Percentiles rank a stretch among this genome's conserved stretches.
These are phyloP conservation scores for Aegilops bicornis DNA, from an alignment of 176 grass and related monocot species.

Conservation along the genomic window DNA sequence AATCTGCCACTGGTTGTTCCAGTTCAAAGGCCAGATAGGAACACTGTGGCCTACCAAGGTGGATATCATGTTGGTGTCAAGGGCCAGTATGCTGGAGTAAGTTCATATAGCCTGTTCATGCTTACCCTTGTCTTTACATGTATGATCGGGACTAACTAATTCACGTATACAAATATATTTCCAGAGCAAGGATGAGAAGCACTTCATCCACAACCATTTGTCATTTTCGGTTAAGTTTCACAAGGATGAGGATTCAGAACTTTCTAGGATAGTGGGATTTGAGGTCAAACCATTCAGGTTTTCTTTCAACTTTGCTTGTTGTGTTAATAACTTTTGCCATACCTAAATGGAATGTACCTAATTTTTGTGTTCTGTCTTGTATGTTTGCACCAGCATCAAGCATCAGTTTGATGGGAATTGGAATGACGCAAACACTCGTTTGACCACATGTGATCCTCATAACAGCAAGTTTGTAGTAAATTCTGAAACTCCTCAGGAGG, in stretches of 20 bases:
- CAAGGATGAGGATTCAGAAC: constrained; percentile 43
- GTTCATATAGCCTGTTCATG: constrained; percentile 21
- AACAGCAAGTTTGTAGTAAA: constrained; percentile 38
- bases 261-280: constrained; percentile 64
- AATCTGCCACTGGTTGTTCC: constrained; percentile 63
- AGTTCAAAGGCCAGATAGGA: constrained; percentile 41
- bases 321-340: not conserved
- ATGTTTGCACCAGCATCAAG: constrained; percentile 38
- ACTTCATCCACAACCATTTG: constrained; percentile 65
- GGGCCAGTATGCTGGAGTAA: constrained; percentile 50
- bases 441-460: constrained; percentile 67
- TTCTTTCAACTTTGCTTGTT: constrained; percentile 16
- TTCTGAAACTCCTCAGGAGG: constrained; percentile 49
- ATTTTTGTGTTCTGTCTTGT: constrained; percentile 7
- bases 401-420: constrained; percentile 53
- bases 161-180: not conserved
- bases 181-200: constrained; percentile 61
- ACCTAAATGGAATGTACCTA: constrained; percentile 18
- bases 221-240: constrained; percentile 52
- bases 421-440: constrained; percentile 48
- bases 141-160: not conserved
- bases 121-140: not conserved
- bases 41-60: constrained; percentile 43
- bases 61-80: constrained; percentile 67
- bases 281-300: constrained; percentile 58